Evolutionary conservation across 1,284 basidiomycete genomes (phyloP).

Genomic region (Apiotrichum laibachii): DNA sequence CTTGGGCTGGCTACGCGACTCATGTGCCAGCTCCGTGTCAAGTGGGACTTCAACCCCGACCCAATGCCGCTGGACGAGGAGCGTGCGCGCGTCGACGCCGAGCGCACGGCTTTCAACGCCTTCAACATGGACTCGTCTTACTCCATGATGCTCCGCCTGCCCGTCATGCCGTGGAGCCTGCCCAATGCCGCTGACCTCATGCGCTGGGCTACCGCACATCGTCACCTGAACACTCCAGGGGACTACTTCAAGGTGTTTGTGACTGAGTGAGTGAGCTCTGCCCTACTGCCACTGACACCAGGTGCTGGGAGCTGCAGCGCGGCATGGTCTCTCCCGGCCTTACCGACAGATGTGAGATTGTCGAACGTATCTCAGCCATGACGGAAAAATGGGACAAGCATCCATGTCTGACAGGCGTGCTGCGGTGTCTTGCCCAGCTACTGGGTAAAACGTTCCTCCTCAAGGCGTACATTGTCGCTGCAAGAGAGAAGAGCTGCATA

Average conservation of each 20-base stretch:
- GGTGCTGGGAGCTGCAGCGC: constrained; percentile 7
- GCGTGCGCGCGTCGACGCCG: not conserved
- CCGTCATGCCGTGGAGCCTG: not conserved
- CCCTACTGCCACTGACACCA: not conserved
- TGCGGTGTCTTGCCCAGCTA: not conserved
- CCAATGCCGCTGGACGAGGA: not conserved
- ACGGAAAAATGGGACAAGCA: not conserved
- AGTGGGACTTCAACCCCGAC: constrained; percentile 3
- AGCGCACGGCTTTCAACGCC: not conserved
- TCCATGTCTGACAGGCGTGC: not conserved
- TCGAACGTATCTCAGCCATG: not conserved
- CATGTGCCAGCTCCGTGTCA: constrained; percentile 23
- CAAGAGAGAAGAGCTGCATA: too few species aligned
- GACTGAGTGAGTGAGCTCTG: not conserved
- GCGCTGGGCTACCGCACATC: not conserved
- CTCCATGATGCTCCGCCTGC: constrained; percentile 4
- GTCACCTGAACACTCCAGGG: constrained; percentile 1
- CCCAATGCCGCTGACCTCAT: not conserved
- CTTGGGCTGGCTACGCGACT: constrained; percentile 27
- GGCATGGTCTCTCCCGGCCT: not conserved
- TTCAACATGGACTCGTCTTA: constrained; percentile 7
- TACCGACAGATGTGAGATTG: too few species aligned
- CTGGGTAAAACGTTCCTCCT: constrained; percentile 1
- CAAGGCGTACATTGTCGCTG: not conserved
- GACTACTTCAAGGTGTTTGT: constrained; percentile 8